These are phyloP conservation scores for Podospora pseudocomata DNA, from an alignment of 495 filamentous ascomycete species.

Conservation along the genomic window DNA sequence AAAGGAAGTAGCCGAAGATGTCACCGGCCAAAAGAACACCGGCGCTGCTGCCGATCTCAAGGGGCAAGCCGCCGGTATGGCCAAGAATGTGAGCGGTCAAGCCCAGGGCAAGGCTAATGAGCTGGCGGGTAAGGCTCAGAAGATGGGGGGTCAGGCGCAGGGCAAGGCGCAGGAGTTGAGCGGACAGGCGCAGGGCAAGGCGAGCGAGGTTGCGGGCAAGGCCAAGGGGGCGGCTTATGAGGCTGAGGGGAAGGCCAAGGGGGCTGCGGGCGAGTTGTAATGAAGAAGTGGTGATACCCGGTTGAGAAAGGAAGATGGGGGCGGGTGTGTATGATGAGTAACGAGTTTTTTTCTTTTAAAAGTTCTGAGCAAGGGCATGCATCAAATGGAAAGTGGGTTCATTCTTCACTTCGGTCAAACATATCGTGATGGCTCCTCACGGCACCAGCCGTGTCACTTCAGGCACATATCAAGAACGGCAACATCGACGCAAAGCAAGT, in stretches of 20 bases:
- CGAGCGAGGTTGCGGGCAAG: constrained; percentile 30
- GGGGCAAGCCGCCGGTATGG: constrained; percentile 26
- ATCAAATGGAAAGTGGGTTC: too few species aligned
- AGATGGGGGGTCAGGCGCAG: constrained; percentile 26
- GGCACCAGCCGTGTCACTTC: too few species aligned
- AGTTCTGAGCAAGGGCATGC: too few species aligned
- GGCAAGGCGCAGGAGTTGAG: constrained; percentile 33
- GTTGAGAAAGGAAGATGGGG: too few species aligned
- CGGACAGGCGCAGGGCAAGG: constrained; percentile 30
- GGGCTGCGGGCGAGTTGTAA: constrained; percentile 31
- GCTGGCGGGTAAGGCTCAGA: constrained; percentile 33
- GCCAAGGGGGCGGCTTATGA: constrained; percentile 23
- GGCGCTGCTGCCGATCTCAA: constrained; percentile 20
- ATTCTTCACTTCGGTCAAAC: too few species aligned
- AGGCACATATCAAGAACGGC: too few species aligned
- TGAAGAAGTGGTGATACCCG: constrained; percentile 13
- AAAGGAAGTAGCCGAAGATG: constrained; percentile 33
- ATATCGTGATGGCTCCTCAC: too few species aligned
- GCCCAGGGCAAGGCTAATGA: constrained; percentile 34
- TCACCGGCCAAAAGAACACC: constrained; percentile 11
- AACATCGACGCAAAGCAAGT: neutral
- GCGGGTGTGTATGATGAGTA: too few species aligned
- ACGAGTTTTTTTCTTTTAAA: too few species aligned
- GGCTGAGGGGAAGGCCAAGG: constrained; percentile 37
- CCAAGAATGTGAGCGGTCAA: constrained; percentile 30